Base-by-base conservation (phyloP, 208 protist species). In the Trypanosoma lewisi region DNA sequence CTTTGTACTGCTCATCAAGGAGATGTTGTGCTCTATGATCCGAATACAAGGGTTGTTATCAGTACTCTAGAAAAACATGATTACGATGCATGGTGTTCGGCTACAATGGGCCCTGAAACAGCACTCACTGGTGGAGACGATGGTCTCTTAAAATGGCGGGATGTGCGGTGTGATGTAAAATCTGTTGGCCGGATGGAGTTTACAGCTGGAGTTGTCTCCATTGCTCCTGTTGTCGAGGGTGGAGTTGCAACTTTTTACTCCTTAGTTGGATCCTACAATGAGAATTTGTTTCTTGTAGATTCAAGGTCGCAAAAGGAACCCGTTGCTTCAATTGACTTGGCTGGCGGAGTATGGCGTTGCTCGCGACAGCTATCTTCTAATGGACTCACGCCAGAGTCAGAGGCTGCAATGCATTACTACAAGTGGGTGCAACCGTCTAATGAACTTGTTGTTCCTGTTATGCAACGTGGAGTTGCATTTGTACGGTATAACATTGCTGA, bases 31-130 rank as follows among this genome's bases (percentile, higher is more conserved):
- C 42, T 90, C 16, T 86, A 84, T 70, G 63, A 87, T 54, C 17
- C 75, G 16, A 47, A 23, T 14, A 51, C 56, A 28, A 48, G 66
- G 12, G 28, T 25, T 7, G 66, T 85, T 42, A 49, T 64, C 8
- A 68, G 60, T 16, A 53, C 45, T 47, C 60, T 89, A 47, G 71
- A 84, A 49, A 76, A 73, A 25, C 89, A 95, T 61, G 81, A 87
- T 45, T 93, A 81, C 58, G 89, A 95, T 63, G 85, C 89, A 39
- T 95, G 89, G 86, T 95, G 89, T 70, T 75, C 78, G 48, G 83
- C 85, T 9, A 72, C 62, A 34, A 55, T 39, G 23, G 37, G 16
- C 30, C 45, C 31, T 23, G 71, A 60, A 30, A 50, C 73, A 31
- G 58, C 86, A n/a, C 61, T 84, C 28, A 82, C 82, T 21, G 89